phyloP scores from a whole-genome alignment of 495 filamentous ascomycete species.

The Neurospora tetrasperma region DNA sequence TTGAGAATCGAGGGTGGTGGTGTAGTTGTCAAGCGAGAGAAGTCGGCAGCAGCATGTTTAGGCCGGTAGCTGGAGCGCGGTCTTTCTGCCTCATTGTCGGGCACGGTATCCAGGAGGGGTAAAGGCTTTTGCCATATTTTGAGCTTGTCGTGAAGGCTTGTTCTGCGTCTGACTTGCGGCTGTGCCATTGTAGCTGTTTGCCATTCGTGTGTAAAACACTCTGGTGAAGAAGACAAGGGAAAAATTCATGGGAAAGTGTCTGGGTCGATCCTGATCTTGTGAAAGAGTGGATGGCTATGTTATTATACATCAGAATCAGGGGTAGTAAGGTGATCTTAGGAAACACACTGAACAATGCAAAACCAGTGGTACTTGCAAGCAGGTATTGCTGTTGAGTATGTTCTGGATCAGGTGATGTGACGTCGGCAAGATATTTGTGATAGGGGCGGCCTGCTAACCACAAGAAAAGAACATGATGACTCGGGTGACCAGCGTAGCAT shows the following conservation, averaged over 20 bases:
- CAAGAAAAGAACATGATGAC: background rate
- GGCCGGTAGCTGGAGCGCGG: conserved; percentile 18
- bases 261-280: background rate
- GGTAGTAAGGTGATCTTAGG: background rate
- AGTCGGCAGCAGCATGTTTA: conserved; percentile 23
- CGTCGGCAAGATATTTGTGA: background rate
- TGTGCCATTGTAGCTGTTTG: conserved; percentile 4
- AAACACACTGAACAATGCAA: background rate
- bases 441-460: background rate
- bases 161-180: conserved; percentile 14
- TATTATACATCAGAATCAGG: background rate
- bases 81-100: conserved; percentile 7
- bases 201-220: background rate
- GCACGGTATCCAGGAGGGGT: background rate
- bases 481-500: background rate
- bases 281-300: background rate
- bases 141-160: conserved; percentile 19
- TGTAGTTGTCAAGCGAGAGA: conserved; percentile 12
- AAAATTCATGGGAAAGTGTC: background rate
- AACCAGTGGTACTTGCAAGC: background rate
- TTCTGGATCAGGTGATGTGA: background rate
- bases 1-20: background rate
- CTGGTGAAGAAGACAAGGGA: background rate
- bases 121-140: conserved; percentile 12
- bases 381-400: background rate